Percentiles rank a stretch among this genome's conserved stretches.
phyloP scores from a whole-genome alignment of 306 rosid species.

The Malus sylvestris region DNA sequence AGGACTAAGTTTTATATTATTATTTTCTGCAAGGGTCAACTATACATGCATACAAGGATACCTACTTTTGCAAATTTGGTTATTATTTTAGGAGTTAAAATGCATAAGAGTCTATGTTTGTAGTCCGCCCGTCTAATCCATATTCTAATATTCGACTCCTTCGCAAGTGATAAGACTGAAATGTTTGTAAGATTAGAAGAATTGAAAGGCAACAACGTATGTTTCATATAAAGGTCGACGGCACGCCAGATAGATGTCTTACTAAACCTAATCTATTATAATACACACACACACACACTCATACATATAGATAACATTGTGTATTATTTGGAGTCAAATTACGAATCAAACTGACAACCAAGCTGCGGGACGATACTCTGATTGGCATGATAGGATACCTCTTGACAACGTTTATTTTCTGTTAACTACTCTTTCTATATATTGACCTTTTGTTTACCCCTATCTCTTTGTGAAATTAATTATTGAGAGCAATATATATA shows the following conservation, averaged over 20 bases:
- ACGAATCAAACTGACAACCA: background rate
- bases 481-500: background rate
- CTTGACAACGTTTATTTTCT: constrained; percentile 4
- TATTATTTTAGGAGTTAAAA: background rate
- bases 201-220: background rate
- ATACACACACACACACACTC: too few species aligned
- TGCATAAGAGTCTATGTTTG: background rate
- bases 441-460: background rate
- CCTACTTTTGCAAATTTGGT: background rate
- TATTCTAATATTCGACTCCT: background rate
- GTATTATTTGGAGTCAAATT: background rate
- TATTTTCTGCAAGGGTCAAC: background rate
- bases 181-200: background rate
- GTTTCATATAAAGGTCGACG: constrained; percentile 1
- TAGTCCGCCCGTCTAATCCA: background rate
- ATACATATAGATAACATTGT: too few species aligned
- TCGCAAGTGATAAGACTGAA: background rate
- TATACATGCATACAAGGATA: background rate
- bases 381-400: background rate
- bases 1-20: background rate
- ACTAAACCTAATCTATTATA: background rate
- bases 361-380: background rate
- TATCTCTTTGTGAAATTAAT: background rate
- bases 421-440: background rate
- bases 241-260: background rate